Evolutionary conservation across 805 yeast genomes (phyloP).

Genomic region (Saccharomyces paradoxus): DNA sequence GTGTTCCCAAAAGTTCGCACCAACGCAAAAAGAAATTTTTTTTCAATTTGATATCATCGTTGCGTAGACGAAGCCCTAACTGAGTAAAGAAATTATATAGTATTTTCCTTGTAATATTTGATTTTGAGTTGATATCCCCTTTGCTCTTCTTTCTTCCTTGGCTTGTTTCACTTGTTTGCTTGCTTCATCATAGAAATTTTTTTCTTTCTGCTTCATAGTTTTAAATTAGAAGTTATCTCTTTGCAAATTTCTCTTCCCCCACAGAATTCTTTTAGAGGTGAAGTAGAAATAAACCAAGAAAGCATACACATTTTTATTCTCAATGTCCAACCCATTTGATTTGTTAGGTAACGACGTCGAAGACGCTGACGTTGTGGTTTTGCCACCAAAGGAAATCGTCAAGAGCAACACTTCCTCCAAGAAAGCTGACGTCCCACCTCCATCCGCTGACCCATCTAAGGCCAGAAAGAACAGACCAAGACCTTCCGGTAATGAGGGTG

Average conservation of each 20-base stretch:
- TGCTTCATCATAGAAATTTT: not conserved
- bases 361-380: conserved; percentile 54
- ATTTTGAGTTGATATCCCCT: not conserved
- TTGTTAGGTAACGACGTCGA: conserved; percentile 84
- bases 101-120: not conserved
- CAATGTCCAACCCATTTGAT: conserved; percentile 56
- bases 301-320: conserved; percentile 1
- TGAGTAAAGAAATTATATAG: not conserved
- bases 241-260: not conserved
- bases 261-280: not conserved
- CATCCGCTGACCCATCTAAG: conserved; percentile 71
- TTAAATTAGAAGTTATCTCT: not conserved
- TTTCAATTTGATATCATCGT: not conserved
- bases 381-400: conserved; percentile 59
- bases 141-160: not conserved
- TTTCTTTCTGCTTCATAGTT: not conserved
- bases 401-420: conserved; percentile 77
- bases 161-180: not conserved
- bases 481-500: conserved; percentile 84
- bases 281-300: not conserved
- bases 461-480: conserved; percentile 65
- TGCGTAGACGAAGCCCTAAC: not conserved
- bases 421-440: conserved; percentile 77
- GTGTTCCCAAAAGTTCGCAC: conserved; percentile 6
- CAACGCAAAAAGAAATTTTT: conserved; percentile 5